Conservation (phyloP, 305 asterid species). For the Plantago coronopus region DNA sequence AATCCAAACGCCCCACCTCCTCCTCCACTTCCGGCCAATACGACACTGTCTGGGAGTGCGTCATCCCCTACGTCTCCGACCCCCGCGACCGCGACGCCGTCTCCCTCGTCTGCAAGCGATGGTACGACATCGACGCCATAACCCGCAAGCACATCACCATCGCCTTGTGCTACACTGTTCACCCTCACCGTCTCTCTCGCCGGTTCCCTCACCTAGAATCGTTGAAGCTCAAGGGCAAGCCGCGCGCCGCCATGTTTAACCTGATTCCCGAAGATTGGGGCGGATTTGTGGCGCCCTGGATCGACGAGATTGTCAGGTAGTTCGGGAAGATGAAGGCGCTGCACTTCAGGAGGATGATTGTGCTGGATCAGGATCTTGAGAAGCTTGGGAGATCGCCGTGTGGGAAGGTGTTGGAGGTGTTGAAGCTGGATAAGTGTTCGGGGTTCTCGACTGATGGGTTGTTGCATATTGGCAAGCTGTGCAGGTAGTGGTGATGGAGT, state of each 20-base stretch:
- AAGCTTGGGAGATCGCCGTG: slow-evolving; percentile 36
- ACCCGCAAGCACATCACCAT: slow-evolving; percentile 85
- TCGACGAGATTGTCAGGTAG: slow-evolving; percentile 49
- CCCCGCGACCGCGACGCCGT: slow-evolving; percentile 72
- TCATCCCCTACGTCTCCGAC: slow-evolving; percentile 72
- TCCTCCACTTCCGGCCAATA: slow-evolving; percentile 29
- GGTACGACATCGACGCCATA: slow-evolving; percentile 74
- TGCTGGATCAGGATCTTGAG: slow-evolving; percentile 72
- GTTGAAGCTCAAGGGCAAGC: slow-evolving; percentile 87
- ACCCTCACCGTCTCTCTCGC: slow-evolving; percentile 50
- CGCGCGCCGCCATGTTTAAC: slow-evolving; percentile 96
- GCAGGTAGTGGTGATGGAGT: slow-evolving; percentile 41
- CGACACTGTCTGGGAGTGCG: slow-evolving; percentile 79
- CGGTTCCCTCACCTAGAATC: slow-evolving; percentile 78
- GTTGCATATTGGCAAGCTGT: slow-evolving; percentile 45
- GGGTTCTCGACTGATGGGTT: slow-evolving; percentile 76
- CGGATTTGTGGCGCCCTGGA: slow-evolving; percentile 85
- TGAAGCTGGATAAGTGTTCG: slow-evolving; percentile 85
- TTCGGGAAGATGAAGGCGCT: slow-evolving; percentile 52
- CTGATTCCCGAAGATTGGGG: slow-evolving; percentile 96
- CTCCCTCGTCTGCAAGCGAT: slow-evolving; percentile 63
- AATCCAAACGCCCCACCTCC: slow-evolving; percentile 1
- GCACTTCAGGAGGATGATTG: slow-evolving; percentile 91
- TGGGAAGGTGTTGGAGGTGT: slow-evolving; percentile 51
- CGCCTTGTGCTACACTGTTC: slow-evolving; percentile 76